Percentiles rank a stretch among this genome's conserved stretches.
phyloP scores from a whole-genome alignment of 768 basidiomycete species.

The Phylloporus sp. region DNA sequence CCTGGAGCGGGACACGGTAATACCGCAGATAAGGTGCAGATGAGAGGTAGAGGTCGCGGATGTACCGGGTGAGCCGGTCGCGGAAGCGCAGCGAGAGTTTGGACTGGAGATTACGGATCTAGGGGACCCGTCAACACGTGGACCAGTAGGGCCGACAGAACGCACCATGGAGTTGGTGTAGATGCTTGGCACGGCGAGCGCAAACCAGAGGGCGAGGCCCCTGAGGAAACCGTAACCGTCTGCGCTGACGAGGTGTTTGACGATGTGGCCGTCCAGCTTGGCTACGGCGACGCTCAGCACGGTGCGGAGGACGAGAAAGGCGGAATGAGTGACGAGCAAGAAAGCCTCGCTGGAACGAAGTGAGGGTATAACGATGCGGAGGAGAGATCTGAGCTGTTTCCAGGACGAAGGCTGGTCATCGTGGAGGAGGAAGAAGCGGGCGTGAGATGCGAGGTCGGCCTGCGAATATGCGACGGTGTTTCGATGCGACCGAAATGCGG shows the following conservation, averaged over 20 bases:
- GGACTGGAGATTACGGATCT: slow-evolving; percentile 89
- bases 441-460: slow-evolving; percentile 49
- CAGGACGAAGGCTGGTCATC: slow-evolving; percentile 51
- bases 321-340: slow-evolving; percentile 73
- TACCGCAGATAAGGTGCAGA: slow-evolving; percentile 68
- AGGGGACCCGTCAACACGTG: neutral
- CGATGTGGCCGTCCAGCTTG: slow-evolving; percentile 83
- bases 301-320: slow-evolving; percentile 82
- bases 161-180: slow-evolving; percentile 93
- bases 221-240: slow-evolving; percentile 78
- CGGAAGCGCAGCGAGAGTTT: slow-evolving; percentile 80
- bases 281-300: slow-evolving; percentile 88
- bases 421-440: slow-evolving; percentile 54
- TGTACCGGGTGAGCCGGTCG: slow-evolving; percentile 85
- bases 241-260: slow-evolving; percentile 83
- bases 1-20: slow-evolving; percentile 61
- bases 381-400: slow-evolving; percentile 67
- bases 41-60: slow-evolving; percentile 88
- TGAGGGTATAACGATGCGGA: slow-evolving; percentile 66
- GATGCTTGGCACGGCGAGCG: slow-evolving; percentile 86
- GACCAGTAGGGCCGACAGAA: neutral
- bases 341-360: slow-evolving; percentile 65
- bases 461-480: slow-evolving; percentile 64
- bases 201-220: slow-evolving; percentile 86
- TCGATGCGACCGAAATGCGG: slow-evolving; percentile 31